phyloP scores from a whole-genome alignment of 495 filamentous ascomycete species.

The Trichoderma gamsii region DNA sequence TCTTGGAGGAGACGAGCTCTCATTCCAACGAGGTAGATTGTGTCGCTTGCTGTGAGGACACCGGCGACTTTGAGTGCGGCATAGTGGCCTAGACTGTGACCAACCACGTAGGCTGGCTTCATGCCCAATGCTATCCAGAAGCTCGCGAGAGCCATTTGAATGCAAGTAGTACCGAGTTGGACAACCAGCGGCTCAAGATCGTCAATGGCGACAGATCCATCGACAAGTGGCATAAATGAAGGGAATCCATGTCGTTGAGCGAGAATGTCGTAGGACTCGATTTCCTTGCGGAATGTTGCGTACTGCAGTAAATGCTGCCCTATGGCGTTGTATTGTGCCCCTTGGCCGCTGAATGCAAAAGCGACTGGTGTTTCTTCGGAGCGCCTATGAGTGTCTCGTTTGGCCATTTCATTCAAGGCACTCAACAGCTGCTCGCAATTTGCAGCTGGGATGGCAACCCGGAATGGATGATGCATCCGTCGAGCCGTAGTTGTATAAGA shows the following conservation, averaged over 20 bases:
- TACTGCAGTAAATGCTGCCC: conserved; percentile 62
- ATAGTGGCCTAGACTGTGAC: conserved; percentile 85
- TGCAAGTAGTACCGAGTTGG: conserved; percentile 69
- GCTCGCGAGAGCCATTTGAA: conserved; percentile 80
- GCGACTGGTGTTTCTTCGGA: conserved; percentile 42
- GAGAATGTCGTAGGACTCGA: conserved; percentile 65
- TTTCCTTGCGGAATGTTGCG: conserved; percentile 62
- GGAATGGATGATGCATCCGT: conserved; percentile 74
- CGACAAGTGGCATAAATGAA: conserved; percentile 60
- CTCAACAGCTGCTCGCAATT: conserved; percentile 26
- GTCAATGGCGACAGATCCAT: conserved; percentile 52
- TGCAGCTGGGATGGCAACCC: conserved; percentile 55
- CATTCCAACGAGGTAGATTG: conserved; percentile 72
- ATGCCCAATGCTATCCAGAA: conserved; percentile 78
- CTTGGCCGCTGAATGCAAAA: conserved; percentile 68
- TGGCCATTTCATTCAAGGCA: conserved; percentile 34
- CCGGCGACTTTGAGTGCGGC: conserved; percentile 78
- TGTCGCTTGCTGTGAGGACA: conserved; percentile 70
- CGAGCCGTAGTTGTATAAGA: conserved; percentile 81
- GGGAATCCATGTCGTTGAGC: conserved; percentile 64
- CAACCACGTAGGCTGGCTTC: conserved; percentile 67
- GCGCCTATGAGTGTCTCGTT: conserved; percentile 33
- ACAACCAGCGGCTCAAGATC: conserved; percentile 66
- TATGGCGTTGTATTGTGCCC: conserved; percentile 59
- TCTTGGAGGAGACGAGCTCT: conserved; percentile 70